A percentile compares a stretch with the other conserved stretches of the same genome.
Evolutionary conservation across 371 early-diverging fungal genomes (phyloP).

Genomic region (Mortierella sp.): DNA sequence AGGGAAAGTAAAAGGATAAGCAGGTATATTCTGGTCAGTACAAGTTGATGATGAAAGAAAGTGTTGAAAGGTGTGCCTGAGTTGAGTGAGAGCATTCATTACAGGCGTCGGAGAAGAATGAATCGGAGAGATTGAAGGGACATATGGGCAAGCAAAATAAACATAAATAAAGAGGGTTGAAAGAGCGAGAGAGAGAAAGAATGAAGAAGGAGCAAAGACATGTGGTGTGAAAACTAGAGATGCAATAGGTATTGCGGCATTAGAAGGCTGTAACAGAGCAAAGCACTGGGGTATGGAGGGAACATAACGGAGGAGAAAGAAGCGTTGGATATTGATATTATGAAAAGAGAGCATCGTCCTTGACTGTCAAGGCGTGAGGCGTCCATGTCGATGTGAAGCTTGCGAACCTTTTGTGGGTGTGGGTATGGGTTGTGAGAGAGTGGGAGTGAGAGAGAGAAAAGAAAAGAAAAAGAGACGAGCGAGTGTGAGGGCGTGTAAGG

Average conservation of each 20-base stretch:
- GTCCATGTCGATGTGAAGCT: background rate
- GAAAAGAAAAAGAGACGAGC: background rate
- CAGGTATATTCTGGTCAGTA: conserved; percentile 4
- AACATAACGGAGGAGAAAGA: too few species aligned
- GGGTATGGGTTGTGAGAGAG: background rate
- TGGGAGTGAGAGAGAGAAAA: background rate
- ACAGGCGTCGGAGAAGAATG: conserved; percentile 11
- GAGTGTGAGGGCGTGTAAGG: background rate
- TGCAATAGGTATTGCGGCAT: background rate
- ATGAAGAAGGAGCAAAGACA: conserved; percentile 13
- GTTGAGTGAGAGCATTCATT: conserved; percentile 2
- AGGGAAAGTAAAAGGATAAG: background rate
- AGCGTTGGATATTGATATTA: background rate
- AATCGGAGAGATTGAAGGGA: conserved; percentile 9
- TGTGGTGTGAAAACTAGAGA: background rate
- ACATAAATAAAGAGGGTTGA: background rate
- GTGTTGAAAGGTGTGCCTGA: background rate
- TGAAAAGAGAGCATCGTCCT: background rate
- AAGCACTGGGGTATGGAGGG: too few species aligned
- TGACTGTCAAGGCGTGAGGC: background rate
- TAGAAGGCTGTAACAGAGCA: background rate
- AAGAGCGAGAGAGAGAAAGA: background rate
- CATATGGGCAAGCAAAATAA: background rate
- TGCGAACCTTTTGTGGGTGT: conserved; percentile 2
- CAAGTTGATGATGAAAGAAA: background rate